Evolutionary conservation across 345 rosid species (phyloP).

Genomic region (Cardamine resedifolia): DNA sequence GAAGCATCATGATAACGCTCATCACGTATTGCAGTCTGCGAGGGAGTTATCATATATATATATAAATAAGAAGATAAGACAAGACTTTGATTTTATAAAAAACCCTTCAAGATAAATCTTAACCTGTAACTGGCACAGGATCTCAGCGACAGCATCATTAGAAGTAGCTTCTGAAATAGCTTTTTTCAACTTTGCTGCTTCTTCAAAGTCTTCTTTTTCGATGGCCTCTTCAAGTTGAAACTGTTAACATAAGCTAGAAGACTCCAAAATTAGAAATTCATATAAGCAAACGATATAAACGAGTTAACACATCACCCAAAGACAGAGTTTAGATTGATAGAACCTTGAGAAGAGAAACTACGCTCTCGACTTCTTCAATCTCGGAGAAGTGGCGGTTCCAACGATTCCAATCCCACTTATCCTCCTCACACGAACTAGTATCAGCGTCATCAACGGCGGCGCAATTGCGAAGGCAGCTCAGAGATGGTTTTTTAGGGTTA

Average conservation of each 20-base stretch:
- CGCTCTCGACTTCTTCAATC: conserved; percentile 72
- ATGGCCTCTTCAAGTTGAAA: conserved; percentile 90
- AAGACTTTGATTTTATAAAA: conserved; percentile 17
- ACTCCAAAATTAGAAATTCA: conserved; percentile 14
- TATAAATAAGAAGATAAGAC: conserved; percentile 1
- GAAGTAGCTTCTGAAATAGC: conserved; percentile 69
- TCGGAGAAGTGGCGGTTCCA: conserved; percentile 90
- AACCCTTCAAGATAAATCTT: neutral
- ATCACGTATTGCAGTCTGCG: conserved; percentile 71
- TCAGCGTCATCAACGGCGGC: conserved; percentile 28
- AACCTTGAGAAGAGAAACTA: conserved; percentile 83
- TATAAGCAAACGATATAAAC: neutral
- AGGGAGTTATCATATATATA: neutral
- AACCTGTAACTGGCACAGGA: conserved; percentile 83
- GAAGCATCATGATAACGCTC: conserved; percentile 95
- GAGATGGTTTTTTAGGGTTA: conserved; percentile 38
- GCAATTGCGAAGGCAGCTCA: conserved; percentile 42
- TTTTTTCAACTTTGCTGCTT: conserved; percentile 76
- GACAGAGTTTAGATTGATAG: neutral
- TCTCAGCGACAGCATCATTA: conserved; percentile 70
- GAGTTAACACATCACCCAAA: neutral
- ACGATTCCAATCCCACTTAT: conserved; percentile 86
- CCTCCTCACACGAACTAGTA: conserved; percentile 47
- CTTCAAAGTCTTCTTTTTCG: conserved; percentile 83
- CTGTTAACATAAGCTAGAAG: conserved; percentile 43